A percentile compares a stretch with the other conserved stretches of the same genome.
These are phyloP conservation scores for Crepidotus variabilis DNA, from an alignment of 768 basidiomycete genomes.

Conservation along the genomic window DNA sequence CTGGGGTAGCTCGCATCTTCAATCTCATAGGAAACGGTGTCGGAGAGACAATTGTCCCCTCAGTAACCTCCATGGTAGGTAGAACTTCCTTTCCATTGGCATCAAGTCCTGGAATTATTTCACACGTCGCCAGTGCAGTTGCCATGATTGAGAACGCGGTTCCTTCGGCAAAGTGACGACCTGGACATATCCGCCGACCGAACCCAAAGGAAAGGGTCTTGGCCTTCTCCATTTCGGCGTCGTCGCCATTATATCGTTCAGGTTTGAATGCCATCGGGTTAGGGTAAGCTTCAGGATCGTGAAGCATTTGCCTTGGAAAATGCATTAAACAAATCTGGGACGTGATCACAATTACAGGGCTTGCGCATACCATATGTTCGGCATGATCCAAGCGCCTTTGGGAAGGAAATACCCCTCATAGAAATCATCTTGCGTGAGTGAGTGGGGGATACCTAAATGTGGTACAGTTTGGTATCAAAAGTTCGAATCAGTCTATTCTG, in stretches of 20 bases:
- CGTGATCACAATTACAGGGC: background rate
- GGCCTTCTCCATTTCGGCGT: conserved; percentile 31
- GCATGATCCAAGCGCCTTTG: conserved; percentile 46
- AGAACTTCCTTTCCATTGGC: too few species aligned
- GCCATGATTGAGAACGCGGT: too few species aligned
- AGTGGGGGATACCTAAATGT: conserved; percentile 18
- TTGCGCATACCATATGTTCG: conserved; percentile 43
- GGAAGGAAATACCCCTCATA: conserved; percentile 21
- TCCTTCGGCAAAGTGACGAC: conserved; percentile 10
- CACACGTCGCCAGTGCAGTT: too few species aligned
- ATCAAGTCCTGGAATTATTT: too few species aligned
- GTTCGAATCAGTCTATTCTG: background rate
- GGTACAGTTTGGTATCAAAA: background rate
- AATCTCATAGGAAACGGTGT: too few species aligned
- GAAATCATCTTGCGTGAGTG: conserved; percentile 15
- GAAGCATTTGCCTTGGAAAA: conserved; percentile 40
- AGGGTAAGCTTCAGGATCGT: conserved; percentile 49
- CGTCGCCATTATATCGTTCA: conserved; percentile 45
- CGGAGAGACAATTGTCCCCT: too few species aligned
- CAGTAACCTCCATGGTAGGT: too few species aligned
- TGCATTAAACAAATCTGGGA: background rate
- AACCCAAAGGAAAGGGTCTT: conserved; percentile 36
- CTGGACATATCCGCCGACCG: conserved; percentile 41
- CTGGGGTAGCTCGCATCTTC: too few species aligned
- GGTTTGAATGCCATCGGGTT: conserved; percentile 55